Base-by-base conservation (phyloP, 1,284 basidiomycete genomes). In the Heterobasidion irregulare region DNA sequence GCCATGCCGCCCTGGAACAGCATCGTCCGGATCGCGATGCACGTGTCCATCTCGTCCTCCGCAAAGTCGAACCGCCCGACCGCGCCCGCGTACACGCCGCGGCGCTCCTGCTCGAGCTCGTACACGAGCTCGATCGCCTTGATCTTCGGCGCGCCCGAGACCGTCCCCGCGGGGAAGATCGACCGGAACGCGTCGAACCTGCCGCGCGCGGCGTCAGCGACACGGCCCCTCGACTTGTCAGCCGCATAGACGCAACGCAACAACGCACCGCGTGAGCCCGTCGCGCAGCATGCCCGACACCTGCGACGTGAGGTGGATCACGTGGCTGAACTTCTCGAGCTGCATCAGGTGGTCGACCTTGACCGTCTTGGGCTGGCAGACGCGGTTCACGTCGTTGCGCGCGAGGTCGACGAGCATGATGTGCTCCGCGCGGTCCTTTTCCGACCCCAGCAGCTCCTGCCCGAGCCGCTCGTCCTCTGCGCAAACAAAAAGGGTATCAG, bases 351-450 rank as follows among this genome's bases (percentile, higher is more conserved):
- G 85, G 71, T 99, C 97, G 26, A 99, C 95, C 64, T 94, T 89
- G 64, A 98, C 96, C 0, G 96, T 98, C 67, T 86, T 82, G 6
- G 97, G 94, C 63, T 93, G 84, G 78, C 96, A 99, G 26, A 99
- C 93, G 19, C 97, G 86, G 70, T 98, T 98, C 61, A 99, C 94
- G 67, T 99, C 97, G 75, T 99, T 99, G n/a, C 97, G 80, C 7
- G 97, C 97, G 57, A 99, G 80, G 71, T 99, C 97, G 55, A 99
- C 94, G 54, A 99, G 82, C 97, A 99, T 99, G 68, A 99, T 95
- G 67, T 99, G 96, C 68, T 99, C 97, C 32, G 97, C 94, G 45
- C 92, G 82, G 68, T 99, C 97, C 69, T 99, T 99, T 61, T 92
- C 89, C 0, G 93, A 96, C 13, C 81, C 77, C 15, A 86, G 73